phyloP scores from a whole-genome alignment of 2,329 filamentous ascomycete species.

The Xenoacremonium recifei region DNA sequence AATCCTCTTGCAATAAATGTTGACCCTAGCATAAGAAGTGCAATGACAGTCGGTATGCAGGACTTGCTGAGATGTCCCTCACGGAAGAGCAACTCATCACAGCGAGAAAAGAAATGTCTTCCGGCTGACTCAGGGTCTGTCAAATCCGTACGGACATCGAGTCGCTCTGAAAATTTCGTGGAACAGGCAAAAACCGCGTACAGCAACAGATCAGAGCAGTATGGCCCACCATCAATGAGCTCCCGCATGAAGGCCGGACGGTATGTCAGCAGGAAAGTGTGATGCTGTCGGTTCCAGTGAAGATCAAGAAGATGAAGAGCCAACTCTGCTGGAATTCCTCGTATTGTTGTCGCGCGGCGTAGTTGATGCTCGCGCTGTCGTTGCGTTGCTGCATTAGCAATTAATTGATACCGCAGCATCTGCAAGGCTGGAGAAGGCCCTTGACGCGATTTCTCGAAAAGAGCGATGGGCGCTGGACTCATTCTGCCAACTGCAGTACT shows the following conservation, averaged over 20 bases:
- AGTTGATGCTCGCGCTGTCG: slow-evolving; percentile 6
- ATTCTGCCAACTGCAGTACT: too few relatives aligned
- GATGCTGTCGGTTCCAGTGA: slow-evolving; percentile 39
- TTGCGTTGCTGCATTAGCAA: slow-evolving; percentile 5
- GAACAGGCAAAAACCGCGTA: slow-evolving; percentile 34
- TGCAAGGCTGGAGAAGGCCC: too few relatives aligned
- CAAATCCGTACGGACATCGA: slow-evolving; percentile 18
- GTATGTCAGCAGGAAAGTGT: slow-evolving; percentile 36
- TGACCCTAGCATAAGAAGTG: slow-evolving; percentile 25
- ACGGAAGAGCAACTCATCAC: slow-evolving; percentile 20
- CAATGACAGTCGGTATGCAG: slow-evolving; percentile 25
- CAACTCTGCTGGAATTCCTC: slow-evolving; percentile 26
- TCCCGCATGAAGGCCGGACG: slow-evolving; percentile 37
- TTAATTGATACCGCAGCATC: not conserved
- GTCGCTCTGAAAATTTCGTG: slow-evolving; percentile 25
- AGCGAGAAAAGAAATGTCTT: slow-evolving; percentile 20
- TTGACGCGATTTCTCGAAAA: too few relatives aligned
- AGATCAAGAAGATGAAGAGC: slow-evolving; percentile 36
- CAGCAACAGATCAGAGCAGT: slow-evolving; percentile 36
- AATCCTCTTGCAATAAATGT: slow-evolving; percentile 22
- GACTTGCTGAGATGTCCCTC: slow-evolving; percentile 13
- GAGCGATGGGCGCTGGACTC: too few relatives aligned
- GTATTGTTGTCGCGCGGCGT: slow-evolving; percentile 5
- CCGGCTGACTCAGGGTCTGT: slow-evolving; percentile 20
- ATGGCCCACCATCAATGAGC: slow-evolving; percentile 31